Base-by-base conservation (phyloP, 1,284 basidiomycete genomes). In the Pseudozyma sp. region DNA sequence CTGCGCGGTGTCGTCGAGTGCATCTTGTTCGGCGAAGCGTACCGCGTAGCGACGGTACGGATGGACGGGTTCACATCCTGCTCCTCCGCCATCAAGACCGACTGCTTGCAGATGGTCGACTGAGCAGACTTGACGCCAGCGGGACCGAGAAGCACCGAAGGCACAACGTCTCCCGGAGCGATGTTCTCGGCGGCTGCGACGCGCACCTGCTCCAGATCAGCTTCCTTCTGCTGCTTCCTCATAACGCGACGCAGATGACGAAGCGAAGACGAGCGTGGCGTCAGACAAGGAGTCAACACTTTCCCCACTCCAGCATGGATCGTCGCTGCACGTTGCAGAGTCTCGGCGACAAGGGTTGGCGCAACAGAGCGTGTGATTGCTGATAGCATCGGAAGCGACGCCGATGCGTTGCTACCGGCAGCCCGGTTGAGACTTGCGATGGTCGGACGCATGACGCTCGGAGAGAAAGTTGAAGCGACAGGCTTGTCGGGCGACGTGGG, bases 191-290 rank as follows among this genome's bases (percentile, higher is more conserved):
- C 60, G 0, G 69, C 64, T 1, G 49, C 57, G 24, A 72, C 39
- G 9, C 69, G 64, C 2, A 49, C 55, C 1, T 60, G 51, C 13
- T 68, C 69, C 8, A 68, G 24, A 10, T 68, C 58, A 6, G 69
- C 69, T 24, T 72, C 37, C 8, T 72, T 72, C 11, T 64, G 53
- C 51, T 73, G 70, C 16, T 54, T 69, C 7, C 67, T 46, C 63
- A 74, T 60, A 14, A 74, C 63, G 5, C 63, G 33, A 5, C 71
- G 61, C 1, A 74, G 49, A 42, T 74, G 62, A 7, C 67, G 67
- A 8, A 74, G 71, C 35, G 71, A 74, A 0, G 71, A 74, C 4
- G 63, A 62, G 14, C 71, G 58, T 1, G 71, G 71, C 1, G 71
- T 66, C 16, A 74, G 43, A 39, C 37, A 52, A 7, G 70, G 65